These are phyloP conservation scores for Verbascum thapsus DNA, from an alignment of 257 asterid species.

Conservation along the genomic window DNA sequence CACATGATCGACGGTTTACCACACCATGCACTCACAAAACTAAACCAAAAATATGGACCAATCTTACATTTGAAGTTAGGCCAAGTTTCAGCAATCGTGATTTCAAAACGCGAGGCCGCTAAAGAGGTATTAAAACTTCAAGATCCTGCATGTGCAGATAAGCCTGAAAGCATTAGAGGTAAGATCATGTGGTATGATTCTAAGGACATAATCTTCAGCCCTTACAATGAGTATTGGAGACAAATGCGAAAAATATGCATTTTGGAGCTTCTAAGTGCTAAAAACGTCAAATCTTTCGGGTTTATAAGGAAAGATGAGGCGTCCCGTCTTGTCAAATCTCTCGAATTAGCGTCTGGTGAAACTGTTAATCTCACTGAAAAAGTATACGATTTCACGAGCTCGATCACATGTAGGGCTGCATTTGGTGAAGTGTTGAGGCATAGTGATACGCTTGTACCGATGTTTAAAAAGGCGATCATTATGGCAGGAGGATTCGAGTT, in stretches of 20 bases:
- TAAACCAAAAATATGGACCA: conserved; percentile 40
- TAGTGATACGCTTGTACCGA: background rate
- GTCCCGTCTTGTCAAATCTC: background rate
- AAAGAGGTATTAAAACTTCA: conserved; percentile 26
- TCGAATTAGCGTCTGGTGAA: background rate
- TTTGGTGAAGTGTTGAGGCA: conserved; percentile 32
- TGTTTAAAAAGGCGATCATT: background rate
- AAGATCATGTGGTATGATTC: conserved; percentile 13
- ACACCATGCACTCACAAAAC: conserved; percentile 20
- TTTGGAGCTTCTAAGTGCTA: conserved; percentile 27
- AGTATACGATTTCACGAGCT: conserved; percentile 1
- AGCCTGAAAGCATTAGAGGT: conserved; percentile 1
- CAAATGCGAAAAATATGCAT: conserved; percentile 39
- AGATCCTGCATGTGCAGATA: background rate
- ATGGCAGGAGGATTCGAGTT: too few species aligned
- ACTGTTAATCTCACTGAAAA: conserved; percentile 9
- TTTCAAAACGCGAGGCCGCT: conserved; percentile 36
- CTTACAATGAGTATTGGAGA: conserved; percentile 34
- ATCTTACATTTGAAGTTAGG: conserved; percentile 41
- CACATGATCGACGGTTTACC: conserved; percentile 35
- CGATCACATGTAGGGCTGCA: conserved; percentile 27
- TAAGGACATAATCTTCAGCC: conserved; percentile 26
- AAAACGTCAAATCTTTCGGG: conserved; percentile 23
- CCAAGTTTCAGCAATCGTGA: conserved; percentile 35
- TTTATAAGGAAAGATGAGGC: conserved; percentile 28